Conservation (phyloP, 768 basidiomycete species). For the Clitopilus hobsonii region DNA sequence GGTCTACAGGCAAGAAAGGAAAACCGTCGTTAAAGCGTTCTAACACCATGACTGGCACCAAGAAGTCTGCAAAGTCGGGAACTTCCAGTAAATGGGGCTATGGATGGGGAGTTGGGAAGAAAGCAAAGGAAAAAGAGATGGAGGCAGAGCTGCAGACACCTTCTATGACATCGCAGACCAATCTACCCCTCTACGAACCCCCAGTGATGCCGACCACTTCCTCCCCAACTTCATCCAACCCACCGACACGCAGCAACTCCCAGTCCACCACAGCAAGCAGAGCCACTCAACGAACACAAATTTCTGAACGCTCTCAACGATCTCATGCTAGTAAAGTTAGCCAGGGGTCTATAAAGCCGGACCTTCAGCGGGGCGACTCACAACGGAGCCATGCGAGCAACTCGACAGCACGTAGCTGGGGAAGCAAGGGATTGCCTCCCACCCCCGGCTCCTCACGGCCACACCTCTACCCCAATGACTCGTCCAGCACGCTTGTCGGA, state of each 20-base stretch:
- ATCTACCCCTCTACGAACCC: conserved; percentile 35
- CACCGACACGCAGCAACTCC: conserved; percentile 30
- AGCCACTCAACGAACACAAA: conserved; percentile 17
- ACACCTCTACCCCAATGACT: conserved; percentile 50
- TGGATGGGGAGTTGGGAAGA: conserved; percentile 64
- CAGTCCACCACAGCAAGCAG: conserved; percentile 25
- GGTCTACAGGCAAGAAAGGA: conserved; percentile 31
- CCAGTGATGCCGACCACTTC: no score
- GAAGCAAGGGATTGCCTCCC: conserved; percentile 7
- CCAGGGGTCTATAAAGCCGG: not conserved
- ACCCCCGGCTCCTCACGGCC: conserved; percentile 8
- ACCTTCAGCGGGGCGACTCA: conserved; percentile 1
- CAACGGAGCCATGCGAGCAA: conserved; percentile 12
- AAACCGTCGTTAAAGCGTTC: conserved; percentile 39
- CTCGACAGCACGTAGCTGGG: conserved; percentile 8
- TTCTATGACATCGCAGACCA: conserved; percentile 22
- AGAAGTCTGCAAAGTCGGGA: conserved; percentile 45
- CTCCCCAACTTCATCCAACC: conserved; percentile 27
- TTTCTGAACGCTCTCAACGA: conserved; percentile 7
- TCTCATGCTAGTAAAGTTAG: conserved; percentile 8
- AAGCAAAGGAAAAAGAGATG: conserved; percentile 39
- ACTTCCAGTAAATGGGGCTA: conserved; percentile 57
- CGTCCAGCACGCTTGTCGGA: conserved; percentile 70
- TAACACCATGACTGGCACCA: conserved; percentile 56
- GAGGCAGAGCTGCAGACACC: conserved; percentile 26